Conservation (phyloP, 1,139 yeast genomes). For the Debaryomyces psychrophilus region DNA sequence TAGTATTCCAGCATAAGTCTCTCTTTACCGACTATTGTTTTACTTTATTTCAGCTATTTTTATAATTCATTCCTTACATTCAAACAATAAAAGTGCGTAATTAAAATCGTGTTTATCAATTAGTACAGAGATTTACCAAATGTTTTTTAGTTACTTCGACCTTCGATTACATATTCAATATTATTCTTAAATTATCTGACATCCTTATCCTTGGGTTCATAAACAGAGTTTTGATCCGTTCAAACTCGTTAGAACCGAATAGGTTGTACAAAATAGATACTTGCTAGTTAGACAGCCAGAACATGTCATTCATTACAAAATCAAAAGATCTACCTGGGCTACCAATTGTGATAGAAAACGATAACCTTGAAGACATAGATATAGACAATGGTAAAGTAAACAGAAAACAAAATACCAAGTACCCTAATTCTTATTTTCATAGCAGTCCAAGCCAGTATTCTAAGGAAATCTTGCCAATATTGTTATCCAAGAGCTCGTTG, state of each 20-base stretch:
- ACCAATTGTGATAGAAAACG: conserved; percentile 9
- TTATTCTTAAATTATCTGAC: background rate
- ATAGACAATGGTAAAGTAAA: background rate
- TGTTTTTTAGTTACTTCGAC: background rate
- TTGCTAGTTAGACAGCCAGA: background rate
- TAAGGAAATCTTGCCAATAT: background rate
- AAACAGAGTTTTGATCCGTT: background rate
- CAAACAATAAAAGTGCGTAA: conserved; percentile 8
- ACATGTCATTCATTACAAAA: conserved; percentile 12
- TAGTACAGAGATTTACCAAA: background rate
- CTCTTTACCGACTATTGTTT: background rate
- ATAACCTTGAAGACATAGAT: conserved; percentile 15
- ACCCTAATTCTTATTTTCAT: conserved; percentile 4
- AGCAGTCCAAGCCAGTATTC: conserved; percentile 5
- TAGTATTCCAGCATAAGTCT: background rate
- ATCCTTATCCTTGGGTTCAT: background rate
- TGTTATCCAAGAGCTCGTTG: conserved; percentile 5
- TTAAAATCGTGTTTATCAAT: conserved; percentile 4
- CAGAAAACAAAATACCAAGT: background rate
- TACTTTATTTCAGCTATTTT: background rate
- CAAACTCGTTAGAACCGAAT: background rate
- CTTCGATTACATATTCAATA: conserved; percentile 1
- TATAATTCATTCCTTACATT: conserved; percentile 3
- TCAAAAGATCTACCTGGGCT: conserved; percentile 10
- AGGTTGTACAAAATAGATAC: background rate